Evolutionary conservation across 805 yeast species (phyloP), one percentile per base, ranked within the genome.

Genomic region (Candida lessepsii): DNA sequence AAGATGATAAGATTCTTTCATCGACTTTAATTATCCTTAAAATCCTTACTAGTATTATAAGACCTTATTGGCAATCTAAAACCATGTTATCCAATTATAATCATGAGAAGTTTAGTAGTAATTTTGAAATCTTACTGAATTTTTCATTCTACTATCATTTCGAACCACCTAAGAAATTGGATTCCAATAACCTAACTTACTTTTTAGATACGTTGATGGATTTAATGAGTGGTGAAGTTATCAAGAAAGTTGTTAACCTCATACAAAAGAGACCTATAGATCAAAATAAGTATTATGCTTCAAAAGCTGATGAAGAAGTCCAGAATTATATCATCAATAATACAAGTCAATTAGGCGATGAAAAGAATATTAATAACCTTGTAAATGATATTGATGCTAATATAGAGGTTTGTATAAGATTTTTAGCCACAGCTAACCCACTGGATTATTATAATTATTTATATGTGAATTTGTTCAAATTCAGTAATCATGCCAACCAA

Each of bases 381-480:
- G 38, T 48, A 2, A 47, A 47, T 9, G 65, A 62, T 23, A 63
- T 69, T 29, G 73, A 69, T 48, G 37, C 41, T n/a, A 51, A 59
- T 39, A 46, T 61, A 13, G 64, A 60, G 44, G 41, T 57, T 10
- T 52, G 63, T 15, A 47, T 66, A 29, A 54, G 65, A 32, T 68
- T 55, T 39, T 43, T 69, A 9, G 67, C 72, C 1, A 56, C 65
- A 1, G 56, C 73, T 3, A 65, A 65, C 44, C 66, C 73, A 1
- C 37, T 34, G 2, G 58, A 57, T 4, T 68, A 64, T 44, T 59
- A 52, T 39, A 42, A 45, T 19, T 67, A 54, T 39, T 32, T 65
- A 8, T 40, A 49, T 21, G 32, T 43, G 1, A 60, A 57, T 24
- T 35, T 68, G 4, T 60, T 65, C 39, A 40, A 39, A 7, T 60